These are phyloP conservation scores for Macrocystidia cucumis DNA, from an alignment of 1,284 basidiomycete genomes.

Conservation along the genomic window DNA sequence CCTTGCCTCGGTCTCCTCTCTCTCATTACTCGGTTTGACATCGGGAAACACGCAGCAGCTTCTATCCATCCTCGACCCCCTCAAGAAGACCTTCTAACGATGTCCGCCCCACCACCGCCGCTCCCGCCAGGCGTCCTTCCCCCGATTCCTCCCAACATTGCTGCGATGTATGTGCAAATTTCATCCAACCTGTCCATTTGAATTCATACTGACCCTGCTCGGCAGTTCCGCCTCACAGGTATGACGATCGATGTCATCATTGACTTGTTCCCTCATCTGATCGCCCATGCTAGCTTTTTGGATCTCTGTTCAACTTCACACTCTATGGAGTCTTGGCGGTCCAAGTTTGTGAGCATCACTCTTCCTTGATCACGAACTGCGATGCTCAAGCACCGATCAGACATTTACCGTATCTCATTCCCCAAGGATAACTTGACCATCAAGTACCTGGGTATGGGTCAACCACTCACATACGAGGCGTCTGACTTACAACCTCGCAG, in stretches of 20 bases:
- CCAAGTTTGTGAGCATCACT: constrained; percentile 6
- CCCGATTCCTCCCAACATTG: constrained; percentile 3
- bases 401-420: constrained; percentile 8
- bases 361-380: neutral
- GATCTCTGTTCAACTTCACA: constrained; percentile 7
- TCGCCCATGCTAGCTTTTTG: constrained; percentile 7
- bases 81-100: too few species aligned
- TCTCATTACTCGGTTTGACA: too few species aligned
- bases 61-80: too few species aligned
- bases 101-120: too few species aligned
- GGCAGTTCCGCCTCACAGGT: constrained; percentile 4
- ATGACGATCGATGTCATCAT: too few species aligned
- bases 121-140: neutral
- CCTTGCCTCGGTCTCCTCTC: too few species aligned
- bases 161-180: constrained; percentile 3
- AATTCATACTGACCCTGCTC: neutral
- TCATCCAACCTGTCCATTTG: too few species aligned
- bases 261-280: neutral
- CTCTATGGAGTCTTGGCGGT: constrained; percentile 8
- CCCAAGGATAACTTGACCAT: constrained; percentile 5
- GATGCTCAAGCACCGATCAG: neutral
- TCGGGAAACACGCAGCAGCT: too few species aligned
- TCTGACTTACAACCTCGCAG: constrained; percentile 6
- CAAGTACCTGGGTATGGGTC: constrained; percentile 6
- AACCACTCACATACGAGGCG: neutral